These are phyloP conservation scores for Ilyonectria sp. DNA, from an alignment of 2,329 filamentous ascomycete genomes.

Conservation along the genomic window DNA sequence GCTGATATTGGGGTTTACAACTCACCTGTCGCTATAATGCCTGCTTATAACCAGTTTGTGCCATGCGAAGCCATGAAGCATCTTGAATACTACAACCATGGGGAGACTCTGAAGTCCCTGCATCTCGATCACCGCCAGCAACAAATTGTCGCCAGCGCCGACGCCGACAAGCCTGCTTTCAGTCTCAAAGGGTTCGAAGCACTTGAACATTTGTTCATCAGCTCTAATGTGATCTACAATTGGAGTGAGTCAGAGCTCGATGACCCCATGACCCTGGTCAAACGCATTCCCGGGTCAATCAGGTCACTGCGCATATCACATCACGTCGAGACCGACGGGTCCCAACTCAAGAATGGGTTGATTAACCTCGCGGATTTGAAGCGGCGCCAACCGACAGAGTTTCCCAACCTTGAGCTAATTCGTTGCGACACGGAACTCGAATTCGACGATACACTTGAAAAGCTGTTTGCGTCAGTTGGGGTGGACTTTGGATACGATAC, in stretches of 20 bases:
- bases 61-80: constrained; percentile 16
- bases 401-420: constrained; percentile 21
- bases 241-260: neutral
- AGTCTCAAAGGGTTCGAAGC: constrained; percentile 23
- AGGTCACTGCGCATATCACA: constrained; percentile 23
- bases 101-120: constrained; percentile 24
- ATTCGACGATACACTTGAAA: neutral
- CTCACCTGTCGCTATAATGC: too few relatives aligned
- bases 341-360: constrained; percentile 10
- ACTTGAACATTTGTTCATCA: constrained; percentile 31
- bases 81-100: constrained; percentile 22
- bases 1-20: too few relatives aligned
- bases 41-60: neutral
- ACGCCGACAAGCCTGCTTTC: constrained; percentile 6
- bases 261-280: constrained; percentile 20
- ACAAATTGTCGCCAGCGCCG: neutral
- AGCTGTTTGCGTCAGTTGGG: constrained; percentile 1
- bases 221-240: constrained; percentile 19
- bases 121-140: constrained; percentile 30
- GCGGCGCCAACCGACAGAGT: neutral
- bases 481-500: constrained; percentile 9
- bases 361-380: constrained; percentile 13
- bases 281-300: constrained; percentile 20
- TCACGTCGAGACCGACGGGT: neutral
- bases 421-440: constrained; percentile 5